Evolutionary conservation across 2,329 filamentous ascomycete genomes (phyloP), one percentile per base, ranked within the genome.

Genomic region (Ophiostoma ips): DNA sequence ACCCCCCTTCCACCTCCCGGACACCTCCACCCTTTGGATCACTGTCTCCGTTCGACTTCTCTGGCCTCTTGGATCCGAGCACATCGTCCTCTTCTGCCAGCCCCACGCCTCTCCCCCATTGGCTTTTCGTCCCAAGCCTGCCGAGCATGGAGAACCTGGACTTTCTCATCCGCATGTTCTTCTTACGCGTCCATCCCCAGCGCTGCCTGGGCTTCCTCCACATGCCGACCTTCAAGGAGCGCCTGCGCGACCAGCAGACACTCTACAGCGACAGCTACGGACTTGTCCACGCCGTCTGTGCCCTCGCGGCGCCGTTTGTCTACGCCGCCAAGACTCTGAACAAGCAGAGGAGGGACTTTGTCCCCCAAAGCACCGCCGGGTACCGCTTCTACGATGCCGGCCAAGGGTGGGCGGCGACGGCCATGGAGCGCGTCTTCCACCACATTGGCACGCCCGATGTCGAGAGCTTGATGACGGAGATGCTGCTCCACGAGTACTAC

Each of bases 141-240:
- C 52, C 52, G 11, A 28, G 46, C 33, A 40, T 51, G 36, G 48
- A 49, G 31, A 35, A 36, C 15, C 31, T 51, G n/a, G 41, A 41
- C 35, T 30, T 30, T 13, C 56, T 59, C 8, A 37, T 55, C 3
- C 55, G 58, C 34, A 51, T 52, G 33, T 59, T 54, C 36, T 58
- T 59, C 49, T 33, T 43, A 34, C 57, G 55, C 16, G 49, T 58
- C 18, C 56, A 59, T 37, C 49, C 51, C n/a, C 47, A 58, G 9
- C 54, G 57, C 12, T 59, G 49, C 31, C 51, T 59, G 28, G 56
- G 55, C n/a, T 59, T 59, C 19, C 41, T 59, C 38, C 58, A 59
- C 47, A 58, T 52, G 50, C 53, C 55, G 4, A 52, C 54, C 5
- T 57, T 58, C 13, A 40, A 56, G 36, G 53, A 55, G 43, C 52